Base-by-base conservation (phyloP, 2,329 filamentous ascomycete species). In the Ascochyta koolunga region DNA sequence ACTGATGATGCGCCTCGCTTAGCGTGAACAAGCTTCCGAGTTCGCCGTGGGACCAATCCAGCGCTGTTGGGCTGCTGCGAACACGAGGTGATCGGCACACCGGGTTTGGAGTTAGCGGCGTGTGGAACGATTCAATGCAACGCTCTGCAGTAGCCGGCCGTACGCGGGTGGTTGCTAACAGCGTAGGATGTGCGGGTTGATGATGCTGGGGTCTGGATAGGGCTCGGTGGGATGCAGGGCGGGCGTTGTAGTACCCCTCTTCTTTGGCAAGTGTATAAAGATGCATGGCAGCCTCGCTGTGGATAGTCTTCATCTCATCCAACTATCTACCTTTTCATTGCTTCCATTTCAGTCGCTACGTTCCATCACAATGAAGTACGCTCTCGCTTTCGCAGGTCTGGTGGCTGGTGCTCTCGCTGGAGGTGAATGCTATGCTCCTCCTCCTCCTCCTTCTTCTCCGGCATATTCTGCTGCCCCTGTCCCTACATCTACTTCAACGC, bases 281-380 rank as follows among this genome's bases (percentile, higher is more conserved):
- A 39, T 27, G 33, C 39, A 33, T 46, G 15, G 32, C 25, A 49
- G 44, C 51, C 44, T 54, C 40, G 36, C 39, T 45, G 8, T 44
- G 11, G 2, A 10, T 18, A 16, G 33, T 35, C 41, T 10, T n/a
- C 25, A 41, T 32, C 15, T 31, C 5, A 44, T 24, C 40, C 40
- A 24, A 24, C 35, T 46, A 45, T 21, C 47, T 29, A 37, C 32
- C 9, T 4, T 24, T 21, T 18, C 29, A 40, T 10, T 15, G 10
- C 22, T 19, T 32, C 33, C 16, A 13, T 29, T 13, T 13, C 44
- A 43, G 6, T 35, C 40, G 11, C 38, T 42, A 41, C 46, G 29
- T 13, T 13, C 37, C 35, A 22, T 54, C 58, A 71, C 47, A 18
- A 76, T 76, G 73, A 74, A 75, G 68, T 68, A 64, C 60, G 48